These are phyloP conservation scores for Auricularia auricula-judae DNA, from an alignment of 768 basidiomycete species.

Conservation along the genomic window DNA sequence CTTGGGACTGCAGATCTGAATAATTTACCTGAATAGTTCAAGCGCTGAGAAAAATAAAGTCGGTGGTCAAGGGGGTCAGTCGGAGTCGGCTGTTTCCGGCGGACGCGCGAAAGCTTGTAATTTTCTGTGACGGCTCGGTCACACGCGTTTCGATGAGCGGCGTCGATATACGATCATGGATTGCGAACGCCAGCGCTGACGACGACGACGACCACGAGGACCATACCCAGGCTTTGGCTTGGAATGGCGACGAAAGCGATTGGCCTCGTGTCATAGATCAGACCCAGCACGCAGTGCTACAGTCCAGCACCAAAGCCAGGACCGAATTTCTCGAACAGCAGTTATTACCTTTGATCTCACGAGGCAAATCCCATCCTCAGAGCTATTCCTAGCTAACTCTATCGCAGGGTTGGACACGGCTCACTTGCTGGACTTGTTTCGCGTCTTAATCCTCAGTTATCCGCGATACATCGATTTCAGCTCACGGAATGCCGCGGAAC, in stretches of 20 bases:
- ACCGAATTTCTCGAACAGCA: slow-evolving; percentile 54
- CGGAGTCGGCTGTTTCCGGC: background rate
- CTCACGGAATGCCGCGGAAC: slow-evolving; percentile 64
- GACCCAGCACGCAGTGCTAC: slow-evolving; percentile 39
- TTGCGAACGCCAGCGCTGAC: slow-evolving; percentile 32
- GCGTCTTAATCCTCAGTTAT: slow-evolving; percentile 63
- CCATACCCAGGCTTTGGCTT: slow-evolving; percentile 19
- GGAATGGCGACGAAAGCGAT: slow-evolving; percentile 41
- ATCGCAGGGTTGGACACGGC: slow-evolving; percentile 44
- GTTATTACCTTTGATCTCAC: slow-evolving; percentile 41
- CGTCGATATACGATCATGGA: slow-evolving; percentile 55
- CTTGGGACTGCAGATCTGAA: too few species aligned
- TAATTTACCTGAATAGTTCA: too few species aligned
- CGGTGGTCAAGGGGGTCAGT: too few species aligned
- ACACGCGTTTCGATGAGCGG: slow-evolving; percentile 16
- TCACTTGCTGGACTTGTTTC: slow-evolving; percentile 60
- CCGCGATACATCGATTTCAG: slow-evolving; percentile 63
- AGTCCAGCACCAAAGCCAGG: slow-evolving; percentile 42
- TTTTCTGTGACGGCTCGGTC: background rate
- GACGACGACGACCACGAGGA: slow-evolving; percentile 24
- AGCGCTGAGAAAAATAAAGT: too few species aligned
- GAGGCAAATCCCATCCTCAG: slow-evolving; percentile 33
- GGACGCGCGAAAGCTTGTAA: background rate
- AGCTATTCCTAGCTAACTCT: slow-evolving; percentile 2
- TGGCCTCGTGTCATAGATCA: slow-evolving; percentile 46